A percentile compares a stretch with the other conserved stretches of the same genome.
Evolutionary conservation across 768 basidiomycete species (phyloP).

Genomic region (Panus rudis): DNA sequence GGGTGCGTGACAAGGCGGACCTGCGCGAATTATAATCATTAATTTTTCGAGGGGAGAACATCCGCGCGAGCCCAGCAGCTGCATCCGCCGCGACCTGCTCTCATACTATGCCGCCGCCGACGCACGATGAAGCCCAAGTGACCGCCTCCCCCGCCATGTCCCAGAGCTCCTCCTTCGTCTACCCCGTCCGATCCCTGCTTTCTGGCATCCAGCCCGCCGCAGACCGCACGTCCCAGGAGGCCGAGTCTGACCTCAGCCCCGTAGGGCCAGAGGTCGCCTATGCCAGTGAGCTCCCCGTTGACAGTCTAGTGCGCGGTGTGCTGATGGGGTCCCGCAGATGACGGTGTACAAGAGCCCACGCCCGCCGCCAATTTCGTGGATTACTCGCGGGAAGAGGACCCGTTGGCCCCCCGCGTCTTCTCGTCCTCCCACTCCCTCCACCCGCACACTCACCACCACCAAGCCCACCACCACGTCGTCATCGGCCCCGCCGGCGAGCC

Average conservation of each 20-base stretch:
- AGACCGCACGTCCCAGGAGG: neutral
- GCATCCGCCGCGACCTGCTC: too few species aligned
- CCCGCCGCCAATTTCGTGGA: slow-evolving; percentile 16
- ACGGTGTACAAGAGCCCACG: neutral
- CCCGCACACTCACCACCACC: neutral
- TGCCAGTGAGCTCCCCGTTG: too few species aligned
- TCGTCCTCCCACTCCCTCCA: slow-evolving; percentile 3
- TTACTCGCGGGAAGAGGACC: slow-evolving; percentile 11
- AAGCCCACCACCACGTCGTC: neutral
- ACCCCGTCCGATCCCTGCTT: slow-evolving; percentile 30
- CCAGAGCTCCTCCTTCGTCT: slow-evolving; percentile 21
- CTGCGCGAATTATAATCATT: too few species aligned
- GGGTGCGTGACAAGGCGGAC: too few species aligned
- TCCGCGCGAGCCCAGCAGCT: too few species aligned
- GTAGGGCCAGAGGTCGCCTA: neutral
- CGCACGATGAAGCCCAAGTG: too few species aligned
- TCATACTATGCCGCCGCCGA: too few species aligned
- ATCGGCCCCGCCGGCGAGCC: slow-evolving; percentile 12
- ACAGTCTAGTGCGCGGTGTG: neutral
- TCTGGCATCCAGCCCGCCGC: slow-evolving; percentile 19
- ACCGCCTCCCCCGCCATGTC: too few species aligned
- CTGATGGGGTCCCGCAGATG: neutral
- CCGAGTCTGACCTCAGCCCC: neutral
- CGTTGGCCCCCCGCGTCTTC: slow-evolving; percentile 14
- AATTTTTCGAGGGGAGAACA: too few species aligned